Evolutionary conservation across 176 grass and related monocot genomes (phyloP).

Genomic region (barley (Hordeum vulgare)): MorexV3_pseudomolecules_assembly NC_058522.1:143858413-143858912

Average conservation of each 20-base stretch:
- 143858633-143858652: conserved; percentile 96
- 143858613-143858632: conserved; percentile 99
- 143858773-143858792: conserved; percentile 77
- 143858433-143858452: neutral
- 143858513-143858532: conserved; percentile 69
- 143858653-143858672: neutral
- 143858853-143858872: conserved; percentile 88
- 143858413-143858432: conserved; percentile 7
- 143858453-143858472: neutral
- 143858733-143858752: neutral
- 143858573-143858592: conserved; percentile 82
- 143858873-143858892: conserved; percentile 97
- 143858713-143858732: neutral
- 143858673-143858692: neutral
- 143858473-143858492: conserved; percentile 64
- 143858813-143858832: conserved; percentile 88
- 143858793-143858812: conserved; percentile 70
- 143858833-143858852: conserved; percentile 98
- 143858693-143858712: neutral
- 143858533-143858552: conserved; percentile 69
- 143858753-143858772: conserved; percentile 72
- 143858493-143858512: conserved; percentile 82
- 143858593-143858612: conserved; percentile 64
- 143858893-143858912: conserved; percentile 83
- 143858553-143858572: conserved; percentile 71